Evolutionary conservation across 768 basidiomycete genomes (phyloP).

Genomic region (Panus rudis): DNA sequence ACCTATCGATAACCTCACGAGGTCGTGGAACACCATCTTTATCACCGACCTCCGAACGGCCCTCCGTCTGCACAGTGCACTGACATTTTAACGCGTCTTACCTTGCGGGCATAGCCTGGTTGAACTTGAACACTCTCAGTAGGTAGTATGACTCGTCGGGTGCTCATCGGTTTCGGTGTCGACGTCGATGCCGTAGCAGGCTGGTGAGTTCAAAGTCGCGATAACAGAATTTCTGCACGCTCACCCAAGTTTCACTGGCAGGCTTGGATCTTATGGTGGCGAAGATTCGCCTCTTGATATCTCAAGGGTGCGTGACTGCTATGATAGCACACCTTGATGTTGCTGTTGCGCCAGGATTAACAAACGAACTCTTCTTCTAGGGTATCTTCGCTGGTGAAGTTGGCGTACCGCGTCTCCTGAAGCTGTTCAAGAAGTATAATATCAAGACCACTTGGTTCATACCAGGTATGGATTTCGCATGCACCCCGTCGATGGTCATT

Average conservation of each 20-base stretch:
- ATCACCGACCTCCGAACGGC: no score
- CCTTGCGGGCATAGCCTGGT: no score
- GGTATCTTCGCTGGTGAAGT: constrained; percentile 76
- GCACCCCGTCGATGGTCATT: background rate
- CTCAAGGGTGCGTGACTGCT: constrained; percentile 37
- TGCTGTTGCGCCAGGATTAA: background rate
- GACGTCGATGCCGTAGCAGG: constrained; percentile 76
- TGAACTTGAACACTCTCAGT: background rate
- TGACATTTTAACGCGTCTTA: no score
- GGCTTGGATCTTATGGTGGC: constrained; percentile 73
- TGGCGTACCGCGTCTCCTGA: constrained; percentile 59
- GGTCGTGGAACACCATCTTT: no score
- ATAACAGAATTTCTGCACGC: background rate
- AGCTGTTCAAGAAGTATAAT: constrained; percentile 64
- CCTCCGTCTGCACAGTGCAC: no score
- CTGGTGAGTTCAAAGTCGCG: constrained; percentile 39
- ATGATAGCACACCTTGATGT: background rate
- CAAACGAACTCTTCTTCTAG: constrained; percentile 15
- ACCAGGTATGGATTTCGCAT: constrained; percentile 36
- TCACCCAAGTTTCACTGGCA: constrained; percentile 16
- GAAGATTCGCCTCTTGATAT: constrained; percentile 67
- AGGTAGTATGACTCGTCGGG: constrained; percentile 42
- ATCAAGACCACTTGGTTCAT: constrained; percentile 72
- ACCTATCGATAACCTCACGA: no score
- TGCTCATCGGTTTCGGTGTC: constrained; percentile 57